phyloP scores from a whole-genome alignment of 2,329 filamentous ascomycete genomes.

The Hortaea werneckii region DNA sequence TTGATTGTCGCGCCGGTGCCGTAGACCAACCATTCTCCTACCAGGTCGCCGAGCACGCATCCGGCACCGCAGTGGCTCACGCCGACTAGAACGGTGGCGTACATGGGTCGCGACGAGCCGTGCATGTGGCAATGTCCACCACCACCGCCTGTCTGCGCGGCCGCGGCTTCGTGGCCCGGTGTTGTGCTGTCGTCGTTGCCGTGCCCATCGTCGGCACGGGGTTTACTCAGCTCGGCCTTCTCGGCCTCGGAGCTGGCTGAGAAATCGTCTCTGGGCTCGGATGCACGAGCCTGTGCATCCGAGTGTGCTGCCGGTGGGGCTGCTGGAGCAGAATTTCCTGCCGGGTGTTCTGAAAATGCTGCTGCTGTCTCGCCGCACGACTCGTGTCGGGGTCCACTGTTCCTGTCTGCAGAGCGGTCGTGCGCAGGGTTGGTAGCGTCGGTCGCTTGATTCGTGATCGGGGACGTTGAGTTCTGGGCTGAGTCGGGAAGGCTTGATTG shows the following conservation, averaged over 20 bases:
- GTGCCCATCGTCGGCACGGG: not conserved
- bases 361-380: not conserved
- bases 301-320: not conserved
- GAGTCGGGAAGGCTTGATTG: no score
- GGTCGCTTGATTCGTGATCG: no score
- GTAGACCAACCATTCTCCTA: constrained; percentile 27
- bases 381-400: not conserved
- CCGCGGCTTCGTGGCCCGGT: not conserved
- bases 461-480: no score
- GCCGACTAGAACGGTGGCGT: constrained; percentile 19
- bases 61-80: constrained; percentile 26
- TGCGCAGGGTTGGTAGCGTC: no score
- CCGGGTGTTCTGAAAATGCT: not conserved
- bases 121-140: constrained; percentile 5
- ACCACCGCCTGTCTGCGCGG: not conserved
- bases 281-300: not conserved
- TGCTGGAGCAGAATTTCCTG: not conserved
- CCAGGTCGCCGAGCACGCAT: constrained; percentile 24
- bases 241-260: not conserved
- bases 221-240: not conserved
- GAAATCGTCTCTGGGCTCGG: not conserved
- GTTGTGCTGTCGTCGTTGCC: no score
- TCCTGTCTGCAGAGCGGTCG: not conserved
- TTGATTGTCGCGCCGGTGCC: constrained; percentile 16
- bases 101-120: constrained; percentile 10